Conservation (phyloP, 805 yeast genomes). For the Nakazawaea ishiwadae region DNA sequence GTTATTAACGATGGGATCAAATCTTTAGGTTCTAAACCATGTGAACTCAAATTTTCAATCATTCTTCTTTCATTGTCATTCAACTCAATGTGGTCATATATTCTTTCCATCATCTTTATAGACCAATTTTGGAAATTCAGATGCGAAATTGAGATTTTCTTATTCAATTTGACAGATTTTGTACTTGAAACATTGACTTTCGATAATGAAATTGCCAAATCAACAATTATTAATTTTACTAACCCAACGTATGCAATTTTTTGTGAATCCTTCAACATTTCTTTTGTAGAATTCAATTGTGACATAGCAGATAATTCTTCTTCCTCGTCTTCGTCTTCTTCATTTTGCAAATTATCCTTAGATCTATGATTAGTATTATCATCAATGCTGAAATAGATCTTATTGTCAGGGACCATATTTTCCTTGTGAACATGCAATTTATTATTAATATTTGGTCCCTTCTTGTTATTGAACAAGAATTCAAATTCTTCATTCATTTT, state of each 20-base stretch:
- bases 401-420: slow-evolving; percentile 9
- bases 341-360: slow-evolving; percentile 23
- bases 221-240: slow-evolving; percentile 67
- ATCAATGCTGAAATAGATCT: slow-evolving; percentile 15
- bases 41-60: slow-evolving; percentile 83
- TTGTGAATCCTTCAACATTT: slow-evolving; percentile 76
- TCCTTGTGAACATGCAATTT: slow-evolving; percentile 20
- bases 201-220: slow-evolving; percentile 80
- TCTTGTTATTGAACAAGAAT: slow-evolving; percentile 37
- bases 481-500: slow-evolving; percentile 49
- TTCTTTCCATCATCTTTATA: slow-evolving; percentile 57
- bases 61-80: slow-evolving; percentile 71
- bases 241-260: slow-evolving; percentile 90
- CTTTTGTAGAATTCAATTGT: slow-evolving; percentile 75
- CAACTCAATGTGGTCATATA: slow-evolving; percentile 80
- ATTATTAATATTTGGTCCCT: slow-evolving; percentile 25
- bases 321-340: slow-evolving; percentile 31
- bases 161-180: slow-evolving; percentile 49
- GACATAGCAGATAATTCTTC: slow-evolving; percentile 36
- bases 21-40: slow-evolving; percentile 75
- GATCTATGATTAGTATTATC: slow-evolving; percentile 23
- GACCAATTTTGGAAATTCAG: slow-evolving; percentile 85
- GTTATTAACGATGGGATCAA: slow-evolving; percentile 58
- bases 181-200: slow-evolving; percentile 46
- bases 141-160: slow-evolving; percentile 60